Percentiles rank a stretch among this genome's conserved stretches.
These are phyloP conservation scores for Podila epigama DNA, from an alignment of 192 early-diverging fungal genomes.

Conservation along the genomic window DNA sequence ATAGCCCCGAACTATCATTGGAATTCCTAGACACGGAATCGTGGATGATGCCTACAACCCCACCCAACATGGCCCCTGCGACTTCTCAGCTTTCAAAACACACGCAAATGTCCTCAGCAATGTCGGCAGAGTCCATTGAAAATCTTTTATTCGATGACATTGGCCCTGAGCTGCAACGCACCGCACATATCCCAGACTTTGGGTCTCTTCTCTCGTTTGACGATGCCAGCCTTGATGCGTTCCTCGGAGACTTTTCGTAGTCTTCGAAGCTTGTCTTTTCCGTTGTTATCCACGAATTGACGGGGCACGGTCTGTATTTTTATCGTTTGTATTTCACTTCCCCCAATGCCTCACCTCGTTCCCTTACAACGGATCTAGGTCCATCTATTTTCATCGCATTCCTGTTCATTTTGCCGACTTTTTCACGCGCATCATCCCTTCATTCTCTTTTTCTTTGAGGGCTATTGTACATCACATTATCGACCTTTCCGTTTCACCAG, in stretches of 20 bases:
- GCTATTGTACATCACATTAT: neutral
- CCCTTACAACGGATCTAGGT: too few species aligned
- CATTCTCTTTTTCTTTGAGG: neutral
- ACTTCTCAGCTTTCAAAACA: neutral
- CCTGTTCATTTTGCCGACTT: too few species aligned
- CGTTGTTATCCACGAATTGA: neutral
- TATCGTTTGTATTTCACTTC: neutral
- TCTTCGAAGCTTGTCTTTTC: neutral
- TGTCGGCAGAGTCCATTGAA: neutral
- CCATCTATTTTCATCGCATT: too few species aligned
- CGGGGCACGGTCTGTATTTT: constrained; percentile 1
- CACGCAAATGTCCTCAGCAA: neutral
- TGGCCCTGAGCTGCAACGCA: neutral
- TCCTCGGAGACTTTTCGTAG: neutral
- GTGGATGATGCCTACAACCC: neutral
- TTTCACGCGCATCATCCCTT: neutral
- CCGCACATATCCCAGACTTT: neutral
- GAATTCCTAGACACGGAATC: neutral
- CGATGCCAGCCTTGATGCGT: neutral
- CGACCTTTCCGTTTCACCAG: neutral
- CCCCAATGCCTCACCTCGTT: too few species aligned
- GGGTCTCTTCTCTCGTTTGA: neutral
- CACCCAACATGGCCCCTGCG: neutral
- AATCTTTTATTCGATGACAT: neutral
- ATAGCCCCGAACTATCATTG: neutral